Evolutionary conservation across 192 early-diverging fungal genomes (phyloP).

Genomic region (Backusella psychrophila): DNA sequence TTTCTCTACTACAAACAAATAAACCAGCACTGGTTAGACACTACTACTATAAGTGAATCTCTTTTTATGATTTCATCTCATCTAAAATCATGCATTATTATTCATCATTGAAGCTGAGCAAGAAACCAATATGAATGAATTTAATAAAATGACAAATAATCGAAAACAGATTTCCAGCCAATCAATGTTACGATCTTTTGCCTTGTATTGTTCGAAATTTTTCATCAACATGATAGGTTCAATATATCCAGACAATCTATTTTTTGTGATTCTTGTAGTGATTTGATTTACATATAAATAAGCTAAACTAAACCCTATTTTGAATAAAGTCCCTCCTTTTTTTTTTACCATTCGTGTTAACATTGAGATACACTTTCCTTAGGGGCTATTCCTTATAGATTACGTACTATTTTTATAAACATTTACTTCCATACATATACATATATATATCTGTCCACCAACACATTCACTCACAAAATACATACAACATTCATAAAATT

Average conservation of each 20-base stretch:
- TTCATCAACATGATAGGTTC: constrained; percentile 1
- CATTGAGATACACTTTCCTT: neutral
- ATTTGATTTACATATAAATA: neutral
- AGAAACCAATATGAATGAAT: neutral
- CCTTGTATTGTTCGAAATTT: neutral
- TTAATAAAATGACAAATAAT: neutral
- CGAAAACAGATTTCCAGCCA: neutral
- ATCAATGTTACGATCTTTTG: constrained; percentile 6
- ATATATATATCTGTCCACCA: no score
- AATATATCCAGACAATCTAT: neutral
- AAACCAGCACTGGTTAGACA: neutral
- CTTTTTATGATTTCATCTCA: neutral
- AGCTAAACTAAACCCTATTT: neutral
- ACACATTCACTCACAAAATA: neutral
- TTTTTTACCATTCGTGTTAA: neutral
- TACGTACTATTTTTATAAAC: neutral
- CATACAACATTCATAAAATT: neutral
- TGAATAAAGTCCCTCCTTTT: neutral
- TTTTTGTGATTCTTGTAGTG: neutral
- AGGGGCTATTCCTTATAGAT: neutral
- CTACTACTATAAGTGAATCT: no score
- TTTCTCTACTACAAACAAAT: neutral
- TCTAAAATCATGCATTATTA: neutral
- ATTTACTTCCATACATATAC: neutral
- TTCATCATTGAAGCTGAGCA: neutral